Conservation (phyloP, 306 rosid species). For the Aeschynomene evenia region DNA sequence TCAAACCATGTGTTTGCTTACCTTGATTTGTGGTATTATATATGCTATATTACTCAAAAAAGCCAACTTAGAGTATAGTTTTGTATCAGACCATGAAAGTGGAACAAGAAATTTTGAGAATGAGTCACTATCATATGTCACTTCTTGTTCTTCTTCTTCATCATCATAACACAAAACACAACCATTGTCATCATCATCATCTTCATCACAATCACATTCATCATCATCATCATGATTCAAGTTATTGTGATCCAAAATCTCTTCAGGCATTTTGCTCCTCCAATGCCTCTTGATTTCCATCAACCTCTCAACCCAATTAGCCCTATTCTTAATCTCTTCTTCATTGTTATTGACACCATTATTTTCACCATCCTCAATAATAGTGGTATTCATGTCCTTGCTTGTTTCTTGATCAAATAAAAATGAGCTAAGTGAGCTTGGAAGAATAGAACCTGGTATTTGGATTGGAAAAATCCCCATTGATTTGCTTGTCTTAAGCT, state of each 20-base stretch:
- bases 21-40: conserved; percentile 72
- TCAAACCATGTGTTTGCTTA: conserved; percentile 26
- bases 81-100: conserved; percentile 69
- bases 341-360: conserved; percentile 20
- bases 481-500: conserved; percentile 46
- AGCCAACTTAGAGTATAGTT: conserved; percentile 68
- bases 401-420: conserved; percentile 61
- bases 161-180: conserved; percentile 58
- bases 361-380: conserved; percentile 43
- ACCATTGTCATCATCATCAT: conserved; percentile 42
- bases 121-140: conserved; percentile 40
- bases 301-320: conserved; percentile 89
- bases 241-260: conserved; percentile 33
- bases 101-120: conserved; percentile 60
- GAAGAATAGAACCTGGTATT: conserved; percentile 59
- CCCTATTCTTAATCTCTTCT: conserved; percentile 55
- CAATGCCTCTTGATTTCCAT: conserved; percentile 78
- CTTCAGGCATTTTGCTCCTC: conserved; percentile 48
- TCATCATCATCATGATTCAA: conserved; percentile 44
- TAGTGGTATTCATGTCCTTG: conserved; percentile 38
- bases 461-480: conserved; percentile 62
- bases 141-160: conserved; percentile 43
- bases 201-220: conserved; percentile 53
- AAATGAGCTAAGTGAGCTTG: conserved; percentile 53
- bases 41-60: conserved; percentile 90